Evolutionary conservation across 108 stramenopile genomes (phyloP), one percentile per base, ranked within the genome.

Genomic region (Schizochytrium sp.): DNA sequence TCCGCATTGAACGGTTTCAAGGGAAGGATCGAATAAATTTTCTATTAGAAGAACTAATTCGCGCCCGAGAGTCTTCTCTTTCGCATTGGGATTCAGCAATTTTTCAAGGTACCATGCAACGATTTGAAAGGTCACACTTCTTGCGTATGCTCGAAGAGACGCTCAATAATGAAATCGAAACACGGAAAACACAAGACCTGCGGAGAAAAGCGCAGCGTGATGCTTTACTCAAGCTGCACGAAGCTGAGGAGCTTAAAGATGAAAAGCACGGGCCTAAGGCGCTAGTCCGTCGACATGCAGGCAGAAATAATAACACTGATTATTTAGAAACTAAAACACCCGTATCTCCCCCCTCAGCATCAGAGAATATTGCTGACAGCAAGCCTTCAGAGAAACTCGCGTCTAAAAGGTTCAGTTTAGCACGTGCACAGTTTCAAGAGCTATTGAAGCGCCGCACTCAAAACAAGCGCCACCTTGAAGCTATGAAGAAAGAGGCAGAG

Each of bases 1-100:
- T 83, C 10, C 76, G 76, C 50, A 55, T 83, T n/a, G 76, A 83
- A 53, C 76, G 10, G 45, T 83, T 55, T 13, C 76, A 83, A 42
- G 76, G 76, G 10, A 83, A 83, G 47, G 76, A 83, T 17, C 76
- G 76, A 0, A 38, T 38, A 0, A 83, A 55, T 2, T 17, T 55
- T 10, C 28, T 83, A 5, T 40, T 83, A n/a, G 76, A 83, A 55
- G 76, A 83, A 53, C 76, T 83, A 5, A 49, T 83, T 7, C 50
- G 53, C 28, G 76, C 76, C 0, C 28, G 55, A 42, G 53, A 83
- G 13, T 49, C 28, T 53, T n/a, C 76, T n/a, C 49, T n/a, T n/a
- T 53, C 76, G 8, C 55, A 19, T 28, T 83, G 76, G 76, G 76
- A 83, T 40, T 55, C 50, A 1, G n/a, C 53, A 17, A 42, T 49